Base-by-base conservation (phyloP, 768 basidiomycete genomes). In the Boletus bicolor region DNA sequence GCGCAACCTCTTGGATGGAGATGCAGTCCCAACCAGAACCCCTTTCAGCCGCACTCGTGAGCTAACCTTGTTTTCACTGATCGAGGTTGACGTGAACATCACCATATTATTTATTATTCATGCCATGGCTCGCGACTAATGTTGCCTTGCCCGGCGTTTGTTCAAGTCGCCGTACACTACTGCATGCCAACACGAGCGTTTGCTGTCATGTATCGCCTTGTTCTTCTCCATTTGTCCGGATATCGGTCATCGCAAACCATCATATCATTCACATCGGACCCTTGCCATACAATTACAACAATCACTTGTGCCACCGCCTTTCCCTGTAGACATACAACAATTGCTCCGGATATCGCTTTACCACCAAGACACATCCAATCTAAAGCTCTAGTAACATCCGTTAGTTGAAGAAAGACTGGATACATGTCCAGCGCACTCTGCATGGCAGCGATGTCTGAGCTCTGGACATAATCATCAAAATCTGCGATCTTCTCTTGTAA, bases 401-500 rank as follows among this genome's bases (percentile, higher is more conserved):
- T 68, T 5, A 63, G 56, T 37, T 21, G 6, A 32, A 21, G 4
- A 24, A 44, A 30, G 14, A 26, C 11, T 0, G 10, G 3, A 24
- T 5, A 41, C 44, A 36, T 21, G 14, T 47, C 32, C 5, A 34
- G 52, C 62, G 49, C 71, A 93, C 91, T 94, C 75, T 94, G 93
- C 93, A 95, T 95, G 58, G 93, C 94, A 61, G 89, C 86, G 59
- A 98, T 73, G 71, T 98, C 94, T 32, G 89, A 79, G 73, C 91
- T 93, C 80, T 97, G 94, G 60, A 96, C 84, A 67, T 85, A 89
- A 66, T 93, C 92, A 12, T 92, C 91, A 57, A 91, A 85, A 64
- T 90, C 93, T 6, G 76, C 77, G 57, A 97, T 79, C 79, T 89
- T 82, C 73, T 98, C 96, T 74, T 98, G 93, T 60, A 98, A 81